phyloP scores from a whole-genome alignment of 2,329 filamentous ascomycete genomes.

The Botrytis pseudocinerea region DNA sequence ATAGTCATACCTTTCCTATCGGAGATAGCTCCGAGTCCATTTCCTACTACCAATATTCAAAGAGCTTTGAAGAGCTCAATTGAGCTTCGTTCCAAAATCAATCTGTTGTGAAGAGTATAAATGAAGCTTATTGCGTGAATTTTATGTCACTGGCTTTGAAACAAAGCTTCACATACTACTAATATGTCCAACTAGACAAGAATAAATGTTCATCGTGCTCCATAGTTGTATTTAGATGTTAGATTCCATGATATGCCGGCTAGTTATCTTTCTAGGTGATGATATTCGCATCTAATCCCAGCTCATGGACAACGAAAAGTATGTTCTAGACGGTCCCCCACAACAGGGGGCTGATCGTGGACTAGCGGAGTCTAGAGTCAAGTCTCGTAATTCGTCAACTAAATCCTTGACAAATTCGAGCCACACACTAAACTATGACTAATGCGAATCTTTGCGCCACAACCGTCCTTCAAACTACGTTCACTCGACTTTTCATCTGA shows the following conservation, averaged over 20 bases:
- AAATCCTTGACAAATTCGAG: neutral
- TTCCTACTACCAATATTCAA: neutral
- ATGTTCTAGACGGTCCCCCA: neutral
- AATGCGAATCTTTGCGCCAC: neutral
- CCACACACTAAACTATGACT: conserved; percentile 4
- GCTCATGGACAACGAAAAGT: neutral
- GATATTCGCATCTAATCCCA: neutral
- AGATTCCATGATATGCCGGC: neutral
- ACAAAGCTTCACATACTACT: neutral
- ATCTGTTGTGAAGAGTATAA: neutral
- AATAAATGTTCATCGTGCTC: neutral
- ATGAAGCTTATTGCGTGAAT: neutral
- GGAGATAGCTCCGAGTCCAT: neutral
- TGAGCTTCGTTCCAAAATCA: neutral
- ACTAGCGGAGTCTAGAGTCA: neutral
- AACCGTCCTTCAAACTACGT: neutral
- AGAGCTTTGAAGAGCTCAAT: neutral
- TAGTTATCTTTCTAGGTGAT: neutral
- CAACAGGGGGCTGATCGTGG: conserved; percentile 3
- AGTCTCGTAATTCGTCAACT: neutral
- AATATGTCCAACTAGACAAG: neutral
- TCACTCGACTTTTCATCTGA: neutral
- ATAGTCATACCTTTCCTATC: neutral
- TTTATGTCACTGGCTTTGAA: no score
- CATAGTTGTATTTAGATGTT: neutral